Evolutionary conservation across 192 early-diverging fungal species (phyloP).

Genomic region (Entomortierella parvispora): DNA sequence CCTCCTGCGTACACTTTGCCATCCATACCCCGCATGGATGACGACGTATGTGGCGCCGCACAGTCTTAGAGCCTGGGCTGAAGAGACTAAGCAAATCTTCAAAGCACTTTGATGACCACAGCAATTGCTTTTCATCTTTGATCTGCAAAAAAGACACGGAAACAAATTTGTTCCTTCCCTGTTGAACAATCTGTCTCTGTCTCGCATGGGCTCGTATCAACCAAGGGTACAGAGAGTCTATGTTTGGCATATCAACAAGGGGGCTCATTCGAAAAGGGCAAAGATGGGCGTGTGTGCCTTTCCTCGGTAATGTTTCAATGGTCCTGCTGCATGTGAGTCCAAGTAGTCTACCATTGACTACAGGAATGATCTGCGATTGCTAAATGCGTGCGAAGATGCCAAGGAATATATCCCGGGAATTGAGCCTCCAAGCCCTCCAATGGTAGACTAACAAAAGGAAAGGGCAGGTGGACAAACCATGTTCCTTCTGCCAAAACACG

Average conservation of each 20-base stretch:
- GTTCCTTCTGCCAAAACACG: conserved; percentile 21
- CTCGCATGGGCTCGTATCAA: neutral
- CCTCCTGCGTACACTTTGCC: too few relatives aligned
- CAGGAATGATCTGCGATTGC: neutral
- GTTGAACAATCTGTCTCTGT: neutral
- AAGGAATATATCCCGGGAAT: conserved; percentile 28
- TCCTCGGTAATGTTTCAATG: too few relatives aligned
- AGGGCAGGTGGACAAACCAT: conserved; percentile 50
- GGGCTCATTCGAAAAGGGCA: too few relatives aligned
- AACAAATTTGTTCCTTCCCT: conserved; percentile 18
- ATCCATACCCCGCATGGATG: too few relatives aligned
- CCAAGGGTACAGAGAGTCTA: too few relatives aligned
- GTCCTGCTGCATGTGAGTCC: neutral
- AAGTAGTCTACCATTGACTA: neutral
- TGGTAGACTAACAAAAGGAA: neutral
- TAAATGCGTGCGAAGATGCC: neutral
- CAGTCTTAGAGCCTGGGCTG: too few relatives aligned
- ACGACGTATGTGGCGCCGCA: too few relatives aligned
- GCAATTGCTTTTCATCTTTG: neutral
- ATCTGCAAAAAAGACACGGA: neutral
- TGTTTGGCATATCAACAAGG: too few relatives aligned
- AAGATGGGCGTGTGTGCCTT: too few relatives aligned
- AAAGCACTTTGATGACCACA: neutral
- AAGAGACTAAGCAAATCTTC: neutral
- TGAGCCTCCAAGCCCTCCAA: neutral